Evolutionary conservation across 352 stramenopile species (phyloP), one percentile per base, ranked within the genome.

Genomic region (Phytophthora megakarya): DNA sequence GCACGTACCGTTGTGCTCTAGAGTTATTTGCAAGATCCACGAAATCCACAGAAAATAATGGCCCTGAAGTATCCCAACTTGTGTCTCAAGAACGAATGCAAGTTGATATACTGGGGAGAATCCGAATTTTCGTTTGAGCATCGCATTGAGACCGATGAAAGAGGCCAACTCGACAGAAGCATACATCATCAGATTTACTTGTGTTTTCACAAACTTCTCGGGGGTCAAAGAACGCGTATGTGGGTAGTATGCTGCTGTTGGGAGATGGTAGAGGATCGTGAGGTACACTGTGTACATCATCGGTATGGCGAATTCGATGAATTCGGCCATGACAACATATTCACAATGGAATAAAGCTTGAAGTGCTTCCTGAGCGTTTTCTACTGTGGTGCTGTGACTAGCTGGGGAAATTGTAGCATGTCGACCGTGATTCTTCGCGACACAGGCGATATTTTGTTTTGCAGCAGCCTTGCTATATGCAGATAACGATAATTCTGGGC

Each of bases 51-150:
- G 43, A 18, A 79, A 61, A 3, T 74, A n/a, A 1, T 58, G 50
- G 3, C 58, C 40, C 15, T 76, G 67, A 13, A 79, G 18, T 10
- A 51, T 52, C 6, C 39, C 32, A 0, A 25, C 23, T 13, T 79
- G 65, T 0, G 33, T 75, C 51, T 82, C 67, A 3, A 80, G 58
- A 22, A 80, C 68, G 32, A 82, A 80, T 5, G 60, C 74, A 3
- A 83, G 48, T 25, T 70, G 52, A 46, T 74, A 71, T 5, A 73
- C 10, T 16, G 59, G 54, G 2, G 47, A 61, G 35, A 71, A 72
- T 2, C 44, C 55, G 23, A 80, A 71, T 15, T 48, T 56, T 3
- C 42, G 22, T 35, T 64, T 42, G 13, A 76, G 30, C 15, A 62
- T 1, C 7, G 55, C 11, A 40, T 49, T 63, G 11, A 55, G 30